Evolutionary conservation across 208 protist genomes (phyloP), one percentile per base, ranked within the genome.

Genomic region (Angomonas ambiguus): DNA sequence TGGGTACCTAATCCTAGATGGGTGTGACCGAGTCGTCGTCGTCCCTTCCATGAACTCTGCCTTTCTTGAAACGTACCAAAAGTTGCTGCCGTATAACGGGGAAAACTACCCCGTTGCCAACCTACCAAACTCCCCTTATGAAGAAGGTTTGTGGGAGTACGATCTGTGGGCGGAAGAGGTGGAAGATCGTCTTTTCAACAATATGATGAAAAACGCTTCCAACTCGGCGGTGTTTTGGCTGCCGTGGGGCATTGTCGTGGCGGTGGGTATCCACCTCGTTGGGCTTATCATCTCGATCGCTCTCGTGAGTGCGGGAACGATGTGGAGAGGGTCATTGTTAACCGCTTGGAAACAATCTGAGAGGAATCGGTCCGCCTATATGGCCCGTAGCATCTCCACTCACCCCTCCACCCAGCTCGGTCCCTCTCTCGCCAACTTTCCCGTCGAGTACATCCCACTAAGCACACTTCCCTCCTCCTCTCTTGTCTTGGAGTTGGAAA

Each of bases 311-410:
- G 69, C 85, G 51, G 80, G 81, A 27, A 71, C 85, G 5, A 61
- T 70, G 3, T 76, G 70, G 24, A 77, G 87, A 11, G 67, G 51
- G 1, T 77, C 72, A 32, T 72, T 89, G 64, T 76, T 83, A 41
- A 71, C 72, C 22, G 83, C 87, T 18, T 89, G 80, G 77, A 74
- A 72, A 4, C 79, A 88, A 61, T 69, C 74, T 0, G 83, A 89
- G 33, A 72, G 74, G 51, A 78, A 79, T 53, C 65, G 80, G 3
- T 66, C 76, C 34, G 55, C 65, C 16, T 53, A 22, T 24, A 53
- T 53, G 45, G 45, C 45, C 8, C 45, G 45, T 8, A 41, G 13
- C 13, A 13, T 41, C 13, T 53, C 45, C 4, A n/a, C 45, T 13
- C 45, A 53, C 5, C 24, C 45, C 45, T 53, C 45, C 20, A 24